phyloP scores from a whole-genome alignment of 495 filamentous ascomycete species.

The Penicillium argentinense region DNA sequence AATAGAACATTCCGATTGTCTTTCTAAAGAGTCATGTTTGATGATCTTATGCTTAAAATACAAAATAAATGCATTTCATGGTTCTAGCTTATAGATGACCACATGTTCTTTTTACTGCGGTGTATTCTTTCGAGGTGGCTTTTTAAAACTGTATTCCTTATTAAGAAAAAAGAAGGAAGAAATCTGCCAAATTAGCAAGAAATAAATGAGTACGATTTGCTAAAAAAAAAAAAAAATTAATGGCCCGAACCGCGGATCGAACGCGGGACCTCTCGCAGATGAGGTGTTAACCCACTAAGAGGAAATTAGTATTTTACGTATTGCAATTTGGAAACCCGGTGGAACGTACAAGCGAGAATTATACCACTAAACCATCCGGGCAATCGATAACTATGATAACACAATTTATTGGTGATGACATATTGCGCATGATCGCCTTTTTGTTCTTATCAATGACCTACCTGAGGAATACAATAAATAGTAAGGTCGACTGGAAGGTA shows the following conservation, averaged over 20 bases:
- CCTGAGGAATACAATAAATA: no score
- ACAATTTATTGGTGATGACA: no score
- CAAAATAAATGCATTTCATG: constrained; percentile 27
- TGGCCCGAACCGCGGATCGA: constrained; percentile 20
- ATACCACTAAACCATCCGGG: constrained; percentile 16
- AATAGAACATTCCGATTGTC: constrained; percentile 5
- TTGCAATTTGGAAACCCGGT: not conserved
- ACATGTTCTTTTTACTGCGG: not conserved
- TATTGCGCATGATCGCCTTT: no score
- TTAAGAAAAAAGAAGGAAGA: no score
- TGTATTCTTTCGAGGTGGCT: not conserved
- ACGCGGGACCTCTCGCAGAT: constrained; percentile 16
- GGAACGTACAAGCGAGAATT: no score
- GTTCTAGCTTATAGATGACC: constrained; percentile 2
- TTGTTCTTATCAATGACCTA: no score
- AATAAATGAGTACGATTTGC: no score
- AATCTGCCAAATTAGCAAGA: no score
- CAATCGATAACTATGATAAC: no score
- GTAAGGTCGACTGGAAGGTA: no score
- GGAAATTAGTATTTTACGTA: constrained; percentile 11
- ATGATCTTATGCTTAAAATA: constrained; percentile 29
- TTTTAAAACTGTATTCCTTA: no score
- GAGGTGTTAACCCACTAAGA: constrained; percentile 12
- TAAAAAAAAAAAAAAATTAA: constrained; percentile 6
- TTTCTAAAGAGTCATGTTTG: constrained; percentile 21